Evolutionary conservation across 2,329 filamentous ascomycete genomes (phyloP).

Genomic region (Beauveria bassiana): DNA sequence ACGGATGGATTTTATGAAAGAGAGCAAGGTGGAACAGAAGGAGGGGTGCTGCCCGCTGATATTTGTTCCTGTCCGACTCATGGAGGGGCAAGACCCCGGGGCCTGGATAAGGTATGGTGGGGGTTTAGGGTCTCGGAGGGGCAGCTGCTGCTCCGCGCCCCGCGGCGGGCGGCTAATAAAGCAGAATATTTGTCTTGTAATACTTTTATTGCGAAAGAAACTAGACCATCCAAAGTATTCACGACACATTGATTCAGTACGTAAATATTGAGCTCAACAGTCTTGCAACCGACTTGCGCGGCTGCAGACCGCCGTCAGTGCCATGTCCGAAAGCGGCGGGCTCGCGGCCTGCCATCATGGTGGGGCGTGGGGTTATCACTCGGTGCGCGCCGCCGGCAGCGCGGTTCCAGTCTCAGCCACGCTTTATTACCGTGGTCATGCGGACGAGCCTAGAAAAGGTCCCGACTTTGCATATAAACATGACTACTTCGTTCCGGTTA

Average conservation of each 20-base stretch:
- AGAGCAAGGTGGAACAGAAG: neutral
- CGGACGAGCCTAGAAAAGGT: neutral
- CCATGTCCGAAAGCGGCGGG: slow-evolving; percentile 4
- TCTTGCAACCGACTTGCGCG: neutral
- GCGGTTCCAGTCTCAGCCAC: neutral
- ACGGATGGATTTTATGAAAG: neutral
- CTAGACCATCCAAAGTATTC: too few species aligned
- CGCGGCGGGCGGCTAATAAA: neutral
- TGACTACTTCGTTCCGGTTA: too few species aligned
- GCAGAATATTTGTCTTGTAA: neutral
- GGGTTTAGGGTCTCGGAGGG: neutral
- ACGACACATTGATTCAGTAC: neutral
- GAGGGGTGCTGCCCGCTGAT: neutral
- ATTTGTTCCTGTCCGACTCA: neutral
- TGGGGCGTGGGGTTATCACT: neutral
- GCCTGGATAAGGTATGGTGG: slow-evolving; percentile 6
- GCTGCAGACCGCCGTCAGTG: neutral
- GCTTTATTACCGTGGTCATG: too few species aligned
- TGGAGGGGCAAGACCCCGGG: slow-evolving; percentile 5
- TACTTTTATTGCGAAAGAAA: neutral
- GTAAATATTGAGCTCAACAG: neutral
- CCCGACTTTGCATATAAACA: too few species aligned
- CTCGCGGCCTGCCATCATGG: neutral
- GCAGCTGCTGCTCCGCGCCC: neutral
- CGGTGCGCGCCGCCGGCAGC: slow-evolving; percentile 10